A percentile compares a stretch with the other conserved stretches of the same genome.
Conservation (phyloP, 2,329 filamentous ascomycete genomes). For the Colletotrichum tropicicola region DNA sequence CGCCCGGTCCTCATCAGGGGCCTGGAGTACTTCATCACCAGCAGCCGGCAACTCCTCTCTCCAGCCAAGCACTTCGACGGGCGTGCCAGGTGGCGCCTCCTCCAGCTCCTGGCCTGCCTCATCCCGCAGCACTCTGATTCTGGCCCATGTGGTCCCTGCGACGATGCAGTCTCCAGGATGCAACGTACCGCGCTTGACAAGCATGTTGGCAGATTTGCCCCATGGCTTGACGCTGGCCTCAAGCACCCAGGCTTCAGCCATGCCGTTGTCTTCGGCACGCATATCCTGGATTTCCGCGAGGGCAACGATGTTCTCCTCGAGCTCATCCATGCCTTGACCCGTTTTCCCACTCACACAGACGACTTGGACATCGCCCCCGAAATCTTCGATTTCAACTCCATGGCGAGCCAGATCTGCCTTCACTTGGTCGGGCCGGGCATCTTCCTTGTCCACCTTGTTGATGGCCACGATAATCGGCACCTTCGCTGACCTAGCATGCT, state of each 20-base stretch:
- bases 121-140: constrained; percentile 84
- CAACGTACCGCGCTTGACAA: constrained; percentile 89
- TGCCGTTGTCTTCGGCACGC: constrained; percentile 78
- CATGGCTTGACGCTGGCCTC: constrained; percentile 88
- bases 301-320: constrained; percentile 90
- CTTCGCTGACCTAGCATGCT: constrained; percentile 85
- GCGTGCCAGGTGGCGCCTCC: constrained; percentile 85
- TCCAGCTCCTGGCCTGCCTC: constrained; percentile 79
- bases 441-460: constrained; percentile 94
- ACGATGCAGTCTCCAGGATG: constrained; percentile 83
- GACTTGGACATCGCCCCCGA: constrained; percentile 91
- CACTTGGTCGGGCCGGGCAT: constrained; percentile 81
- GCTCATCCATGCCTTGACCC: constrained; percentile 86
- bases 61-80: constrained; percentile 96
- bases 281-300: constrained; percentile 92
- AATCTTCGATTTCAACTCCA: constrained; percentile 93
- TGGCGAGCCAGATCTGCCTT: constrained; percentile 87
- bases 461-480: constrained; percentile 98
- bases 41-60: constrained; percentile 81
- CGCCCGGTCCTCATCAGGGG: constrained; percentile 79
- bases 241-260: constrained; percentile 91
- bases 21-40: constrained; percentile 88
- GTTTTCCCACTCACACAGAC: constrained; percentile 94
- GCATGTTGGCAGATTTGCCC: constrained; percentile 87
- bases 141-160: constrained; percentile 88